Percentiles rank a stretch among this genome's conserved stretches.
Conservation (phyloP, 306 rosid species). For the Lathyrus tuberosus region DNA sequence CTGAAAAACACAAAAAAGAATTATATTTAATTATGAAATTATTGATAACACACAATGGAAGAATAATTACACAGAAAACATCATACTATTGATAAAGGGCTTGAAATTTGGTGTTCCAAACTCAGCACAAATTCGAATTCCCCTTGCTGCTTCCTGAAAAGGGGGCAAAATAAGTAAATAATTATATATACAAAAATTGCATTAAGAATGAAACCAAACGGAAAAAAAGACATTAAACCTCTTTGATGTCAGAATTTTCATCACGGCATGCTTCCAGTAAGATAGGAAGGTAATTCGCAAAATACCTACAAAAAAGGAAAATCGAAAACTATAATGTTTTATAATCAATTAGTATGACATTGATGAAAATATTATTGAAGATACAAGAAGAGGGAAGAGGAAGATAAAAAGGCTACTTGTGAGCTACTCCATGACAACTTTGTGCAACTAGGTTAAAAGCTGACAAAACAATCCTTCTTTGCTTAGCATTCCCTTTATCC, state of each 20-base stretch:
- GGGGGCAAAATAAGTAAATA: background rate
- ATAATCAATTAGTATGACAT: conserved; percentile 1
- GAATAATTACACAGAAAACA: conserved; percentile 15
- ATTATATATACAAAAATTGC: background rate
- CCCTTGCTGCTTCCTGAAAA: conserved; percentile 51
- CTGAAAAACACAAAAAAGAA: conserved; percentile 26
- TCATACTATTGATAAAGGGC: conserved; percentile 46
- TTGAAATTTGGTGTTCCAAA: conserved; percentile 45
- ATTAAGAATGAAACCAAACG: conserved; percentile 17
- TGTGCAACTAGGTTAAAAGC: conserved; percentile 43
- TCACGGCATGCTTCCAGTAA: conserved; percentile 49
- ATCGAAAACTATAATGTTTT: background rate
- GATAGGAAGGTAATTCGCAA: conserved; percentile 35
- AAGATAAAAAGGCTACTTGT: conserved; percentile 29
- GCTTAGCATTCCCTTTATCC: conserved; percentile 38
- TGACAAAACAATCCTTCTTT: conserved; percentile 43
- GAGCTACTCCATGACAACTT: conserved; percentile 41
- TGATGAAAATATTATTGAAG: background rate
- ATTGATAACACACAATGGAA: background rate
- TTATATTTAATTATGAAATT: conserved; percentile 21
- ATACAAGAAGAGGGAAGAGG: conserved; percentile 18
- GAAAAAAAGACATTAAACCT: conserved; percentile 33
- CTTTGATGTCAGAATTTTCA: conserved; percentile 40
- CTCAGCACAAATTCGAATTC: conserved; percentile 52
- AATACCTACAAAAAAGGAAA: conserved; percentile 34